A percentile compares a stretch with the other conserved stretches of the same genome.
Evolutionary conservation across 805 yeast species (phyloP).

Genomic region (Zygosaccharomyces rouxii): DNA sequence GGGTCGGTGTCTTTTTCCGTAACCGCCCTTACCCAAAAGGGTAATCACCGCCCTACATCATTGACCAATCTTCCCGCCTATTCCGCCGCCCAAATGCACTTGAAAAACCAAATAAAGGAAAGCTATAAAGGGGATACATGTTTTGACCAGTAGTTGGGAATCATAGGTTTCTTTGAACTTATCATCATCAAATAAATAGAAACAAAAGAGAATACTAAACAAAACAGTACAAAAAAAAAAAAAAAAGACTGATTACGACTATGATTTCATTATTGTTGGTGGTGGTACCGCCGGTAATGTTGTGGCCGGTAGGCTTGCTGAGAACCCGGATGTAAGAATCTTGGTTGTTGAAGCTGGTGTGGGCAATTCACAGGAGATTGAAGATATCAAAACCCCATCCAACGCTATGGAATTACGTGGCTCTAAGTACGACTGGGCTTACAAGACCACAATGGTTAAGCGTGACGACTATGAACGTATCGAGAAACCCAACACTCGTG

Average conservation of each 20-base stretch:
- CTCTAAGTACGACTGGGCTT: constrained; percentile 33
- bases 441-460: constrained; percentile 30
- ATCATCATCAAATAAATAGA: no score
- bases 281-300: constrained; percentile 34
- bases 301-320: constrained; percentile 33
- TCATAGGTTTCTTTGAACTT: no score
- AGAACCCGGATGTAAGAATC: constrained; percentile 28
- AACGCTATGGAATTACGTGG: constrained; percentile 29
- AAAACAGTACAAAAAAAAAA: background rate
- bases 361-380: constrained; percentile 20
- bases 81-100: no score
- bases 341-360: constrained; percentile 35
- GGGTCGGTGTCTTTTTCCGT: no score
- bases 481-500: constrained; percentile 33
- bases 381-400: constrained; percentile 26
- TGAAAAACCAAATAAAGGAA: no score
- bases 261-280: constrained; percentile 16
- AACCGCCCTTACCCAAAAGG: no score
- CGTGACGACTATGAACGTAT: constrained; percentile 30
- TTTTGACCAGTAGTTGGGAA: no score
- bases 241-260: constrained; percentile 6
- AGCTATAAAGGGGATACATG: no score
- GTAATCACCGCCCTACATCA: no score
- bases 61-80: no score
- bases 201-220: no score